phyloP scores from a whole-genome alignment of 2,329 filamentous ascomycete species.

The Septoria linicola region DNA sequence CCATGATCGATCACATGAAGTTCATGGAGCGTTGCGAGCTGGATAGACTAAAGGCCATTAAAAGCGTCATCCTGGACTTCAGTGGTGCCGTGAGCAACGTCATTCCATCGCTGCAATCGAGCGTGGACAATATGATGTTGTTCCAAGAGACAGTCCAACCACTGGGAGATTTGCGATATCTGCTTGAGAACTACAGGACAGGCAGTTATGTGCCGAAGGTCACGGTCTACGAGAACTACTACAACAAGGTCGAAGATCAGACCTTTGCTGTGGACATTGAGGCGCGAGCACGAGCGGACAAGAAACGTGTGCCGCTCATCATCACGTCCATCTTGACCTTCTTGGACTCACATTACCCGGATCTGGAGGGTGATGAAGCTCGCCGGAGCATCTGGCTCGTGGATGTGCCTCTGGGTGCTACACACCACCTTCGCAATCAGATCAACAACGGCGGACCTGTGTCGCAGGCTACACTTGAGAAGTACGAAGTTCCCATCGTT shows the following conservation, averaged over 20 bases:
- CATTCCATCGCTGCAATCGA: constrained; percentile 91
- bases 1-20: constrained; percentile 85
- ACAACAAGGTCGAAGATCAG: constrained; percentile 96
- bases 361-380: constrained; percentile 93
- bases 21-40: constrained; percentile 98
- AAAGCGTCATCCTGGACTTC: constrained; percentile 96
- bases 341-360: constrained; percentile 93
- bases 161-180: constrained; percentile 80
- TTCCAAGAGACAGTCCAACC: constrained; percentile 99
- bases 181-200: constrained; percentile 95
- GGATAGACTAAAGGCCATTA: constrained; percentile 94
- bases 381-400: constrained; percentile 90
- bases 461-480: constrained; percentile 71
- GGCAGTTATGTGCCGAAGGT: constrained; percentile 89
- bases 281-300: constrained; percentile 84
- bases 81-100: constrained; percentile 97
- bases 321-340: constrained; percentile 93
- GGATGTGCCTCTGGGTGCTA: constrained; percentile 81
- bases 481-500: constrained; percentile 91
- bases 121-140: constrained; percentile 97
- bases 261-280: constrained; percentile 98
- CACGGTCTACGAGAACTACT: constrained; percentile 96
- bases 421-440: constrained; percentile 76
- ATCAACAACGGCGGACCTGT: constrained; percentile 87
- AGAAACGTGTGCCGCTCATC: constrained; percentile 90